phyloP scores from a whole-genome alignment of 75 land plant species.

The Azolla pinnata region DNA sequence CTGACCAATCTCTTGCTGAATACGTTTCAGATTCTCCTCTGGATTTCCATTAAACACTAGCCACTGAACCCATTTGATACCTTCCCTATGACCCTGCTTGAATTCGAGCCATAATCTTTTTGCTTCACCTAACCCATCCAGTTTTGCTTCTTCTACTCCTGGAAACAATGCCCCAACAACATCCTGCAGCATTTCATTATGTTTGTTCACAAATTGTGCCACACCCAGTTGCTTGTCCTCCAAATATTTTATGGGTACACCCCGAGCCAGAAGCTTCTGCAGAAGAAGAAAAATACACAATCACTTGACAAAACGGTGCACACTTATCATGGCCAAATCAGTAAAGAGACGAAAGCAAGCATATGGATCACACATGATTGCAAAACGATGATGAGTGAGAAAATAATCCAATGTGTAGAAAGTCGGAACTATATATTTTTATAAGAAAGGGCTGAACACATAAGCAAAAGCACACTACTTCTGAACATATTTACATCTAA shows the following conservation, averaged over 20 bases:
- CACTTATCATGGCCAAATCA: background rate
- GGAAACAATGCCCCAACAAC: slow-evolving; percentile 55
- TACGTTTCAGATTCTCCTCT: slow-evolving; percentile 18
- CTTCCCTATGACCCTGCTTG: slow-evolving; percentile 34
- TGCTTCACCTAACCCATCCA: slow-evolving; percentile 7
- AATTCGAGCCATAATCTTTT: slow-evolving; percentile 19
- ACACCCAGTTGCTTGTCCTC: slow-evolving; percentile 34
- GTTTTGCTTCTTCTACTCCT: slow-evolving; percentile 26
- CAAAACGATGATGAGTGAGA: background rate
- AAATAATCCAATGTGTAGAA: background rate
- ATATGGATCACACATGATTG: background rate
- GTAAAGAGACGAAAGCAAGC: background rate
- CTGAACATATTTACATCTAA: no score
- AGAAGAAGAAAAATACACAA: background rate
- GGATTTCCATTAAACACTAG: slow-evolving; percentile 75
- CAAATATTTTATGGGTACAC: slow-evolving; percentile 37
- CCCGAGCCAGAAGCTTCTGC: slow-evolving; percentile 37
- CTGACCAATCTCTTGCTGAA: slow-evolving; percentile 29
- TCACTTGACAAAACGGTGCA: background rate
- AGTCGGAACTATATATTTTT: background rate
- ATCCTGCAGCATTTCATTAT: slow-evolving; percentile 23
- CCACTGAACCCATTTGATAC: slow-evolving; percentile 75
- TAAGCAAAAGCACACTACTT: background rate
- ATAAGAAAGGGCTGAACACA: background rate
- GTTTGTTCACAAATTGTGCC: slow-evolving; percentile 35